Conservation (phyloP, 345 rosid species). For the Luvunga scandens region DNA sequence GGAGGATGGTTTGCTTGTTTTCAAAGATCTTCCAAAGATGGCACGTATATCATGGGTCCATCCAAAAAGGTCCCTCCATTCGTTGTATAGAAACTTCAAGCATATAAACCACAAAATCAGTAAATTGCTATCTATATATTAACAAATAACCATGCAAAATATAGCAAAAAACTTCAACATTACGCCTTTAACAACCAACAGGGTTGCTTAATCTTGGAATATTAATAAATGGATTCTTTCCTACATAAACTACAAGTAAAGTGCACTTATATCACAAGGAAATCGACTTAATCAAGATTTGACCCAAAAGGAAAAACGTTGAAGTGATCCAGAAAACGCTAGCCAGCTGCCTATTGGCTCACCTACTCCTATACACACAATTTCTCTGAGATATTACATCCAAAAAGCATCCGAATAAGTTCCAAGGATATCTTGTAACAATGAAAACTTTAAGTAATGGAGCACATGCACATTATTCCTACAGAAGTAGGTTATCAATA, state of each 20-base stretch:
- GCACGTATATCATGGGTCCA: slow-evolving; percentile 61
- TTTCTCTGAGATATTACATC: background rate
- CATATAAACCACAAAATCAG: background rate
- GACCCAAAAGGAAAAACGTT: background rate
- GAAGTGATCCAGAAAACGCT: background rate
- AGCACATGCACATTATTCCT: background rate
- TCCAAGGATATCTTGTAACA: background rate
- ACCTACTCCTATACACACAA: background rate
- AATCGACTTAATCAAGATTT: background rate
- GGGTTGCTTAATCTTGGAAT: background rate
- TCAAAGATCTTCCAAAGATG: slow-evolving; percentile 67
- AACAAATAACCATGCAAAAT: background rate
- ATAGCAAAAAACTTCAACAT: background rate
- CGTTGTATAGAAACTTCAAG: slow-evolving; percentile 73
- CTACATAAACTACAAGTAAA: background rate
- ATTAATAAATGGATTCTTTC: background rate
- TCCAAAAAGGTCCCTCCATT: slow-evolving; percentile 80
- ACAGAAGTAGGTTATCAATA: background rate
- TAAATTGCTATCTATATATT: background rate
- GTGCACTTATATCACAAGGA: background rate
- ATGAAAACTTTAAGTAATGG: background rate
- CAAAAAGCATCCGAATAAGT: background rate
- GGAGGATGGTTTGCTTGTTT: slow-evolving; percentile 56
- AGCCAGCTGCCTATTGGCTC: background rate
- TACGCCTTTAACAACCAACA: background rate